phyloP scores from a whole-genome alignment of 2,329 filamentous ascomycete species.

The Trematosphaeria pertusa region DNA sequence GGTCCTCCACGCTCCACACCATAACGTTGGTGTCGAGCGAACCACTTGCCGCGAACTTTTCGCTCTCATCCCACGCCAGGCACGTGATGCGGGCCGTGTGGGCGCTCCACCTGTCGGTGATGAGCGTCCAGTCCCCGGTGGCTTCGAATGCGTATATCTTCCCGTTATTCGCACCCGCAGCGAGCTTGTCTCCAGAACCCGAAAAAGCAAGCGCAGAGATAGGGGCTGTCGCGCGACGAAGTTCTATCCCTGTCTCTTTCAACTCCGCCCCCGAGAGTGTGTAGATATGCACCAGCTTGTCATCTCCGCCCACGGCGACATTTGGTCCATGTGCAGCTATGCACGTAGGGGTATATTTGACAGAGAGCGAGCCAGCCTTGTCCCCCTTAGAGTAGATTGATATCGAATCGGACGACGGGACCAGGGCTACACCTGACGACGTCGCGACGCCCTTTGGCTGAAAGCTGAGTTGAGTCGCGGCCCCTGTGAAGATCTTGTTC shows the following conservation, averaged over 20 bases:
- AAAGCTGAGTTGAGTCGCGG: conserved; percentile 70
- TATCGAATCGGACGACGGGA: conserved; percentile 63
- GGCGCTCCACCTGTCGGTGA: conserved; percentile 79
- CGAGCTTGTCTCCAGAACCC: conserved; percentile 75
- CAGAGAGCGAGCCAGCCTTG: conserved; percentile 65
- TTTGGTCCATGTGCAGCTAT: conserved; percentile 72
- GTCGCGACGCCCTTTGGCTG: conserved; percentile 80
- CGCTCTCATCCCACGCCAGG: conserved; percentile 77
- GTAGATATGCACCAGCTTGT: conserved; percentile 80
- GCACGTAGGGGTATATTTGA: conserved; percentile 71
- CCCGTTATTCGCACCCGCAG: conserved; percentile 81
- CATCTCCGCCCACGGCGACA: conserved; percentile 78
- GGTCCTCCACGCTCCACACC: conserved; percentile 86
- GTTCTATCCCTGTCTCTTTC: conserved; percentile 60
- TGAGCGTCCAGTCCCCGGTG: conserved; percentile 70
- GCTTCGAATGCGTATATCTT: conserved; percentile 83
- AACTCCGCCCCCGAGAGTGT: conserved; percentile 64
- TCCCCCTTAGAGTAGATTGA: conserved; percentile 65
- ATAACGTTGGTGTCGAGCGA: conserved; percentile 90
- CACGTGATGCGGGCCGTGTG: conserved; percentile 73
- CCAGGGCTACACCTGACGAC: conserved; percentile 59
- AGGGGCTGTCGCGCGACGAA: conserved; percentile 72
- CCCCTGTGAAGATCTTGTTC: conserved; percentile 76
- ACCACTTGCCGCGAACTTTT: conserved; percentile 81
- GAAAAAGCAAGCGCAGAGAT: conserved; percentile 88